Evolutionary conservation across 2,329 filamentous ascomycete genomes (phyloP).

Genomic region (Diaporthe sp.): DNA sequence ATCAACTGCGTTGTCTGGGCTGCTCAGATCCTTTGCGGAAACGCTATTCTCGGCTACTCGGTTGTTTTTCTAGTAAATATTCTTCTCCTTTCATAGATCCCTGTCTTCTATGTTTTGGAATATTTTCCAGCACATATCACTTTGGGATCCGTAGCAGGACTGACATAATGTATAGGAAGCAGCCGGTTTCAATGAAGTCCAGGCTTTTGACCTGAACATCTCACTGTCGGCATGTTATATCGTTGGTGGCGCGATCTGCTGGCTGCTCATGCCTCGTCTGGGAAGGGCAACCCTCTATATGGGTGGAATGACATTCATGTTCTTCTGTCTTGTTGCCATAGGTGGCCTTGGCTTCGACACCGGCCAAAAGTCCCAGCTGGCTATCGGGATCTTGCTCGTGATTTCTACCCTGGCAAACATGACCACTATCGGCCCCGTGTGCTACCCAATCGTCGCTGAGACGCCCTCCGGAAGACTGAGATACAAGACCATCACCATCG

Average conservation of each 20-base stretch:
- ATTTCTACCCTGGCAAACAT: conserved; percentile 46
- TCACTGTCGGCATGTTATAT: conserved; percentile 53
- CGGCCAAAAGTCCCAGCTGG: conserved; percentile 40
- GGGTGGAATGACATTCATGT: conserved; percentile 50
- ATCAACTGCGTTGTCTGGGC: conserved; percentile 51
- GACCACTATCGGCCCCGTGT: conserved; percentile 47
- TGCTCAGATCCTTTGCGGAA: conserved; percentile 50
- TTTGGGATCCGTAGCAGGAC: no score
- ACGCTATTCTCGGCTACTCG: conserved; percentile 49
- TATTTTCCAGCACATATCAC: no score
- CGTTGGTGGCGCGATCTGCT: conserved; percentile 51
- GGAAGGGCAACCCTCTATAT: conserved; percentile 54
- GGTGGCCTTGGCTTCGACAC: conserved; percentile 45
- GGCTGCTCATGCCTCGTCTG: conserved; percentile 51
- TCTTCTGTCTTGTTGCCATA: conserved; percentile 48
- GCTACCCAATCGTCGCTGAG: conserved; percentile 42
- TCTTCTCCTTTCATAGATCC: no score
- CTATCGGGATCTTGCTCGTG: conserved; percentile 47
- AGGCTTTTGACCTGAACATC: conserved; percentile 52
- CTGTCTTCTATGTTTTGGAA: no score
- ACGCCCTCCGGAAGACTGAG: conserved; percentile 39
- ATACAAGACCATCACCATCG: conserved; percentile 42
- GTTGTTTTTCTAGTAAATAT: conserved; percentile 52
- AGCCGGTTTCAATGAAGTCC: conserved; percentile 48
- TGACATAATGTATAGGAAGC: no score